Evolutionary conservation across 768 basidiomycete species (phyloP).

Genomic region (Trametes meyenii): DNA sequence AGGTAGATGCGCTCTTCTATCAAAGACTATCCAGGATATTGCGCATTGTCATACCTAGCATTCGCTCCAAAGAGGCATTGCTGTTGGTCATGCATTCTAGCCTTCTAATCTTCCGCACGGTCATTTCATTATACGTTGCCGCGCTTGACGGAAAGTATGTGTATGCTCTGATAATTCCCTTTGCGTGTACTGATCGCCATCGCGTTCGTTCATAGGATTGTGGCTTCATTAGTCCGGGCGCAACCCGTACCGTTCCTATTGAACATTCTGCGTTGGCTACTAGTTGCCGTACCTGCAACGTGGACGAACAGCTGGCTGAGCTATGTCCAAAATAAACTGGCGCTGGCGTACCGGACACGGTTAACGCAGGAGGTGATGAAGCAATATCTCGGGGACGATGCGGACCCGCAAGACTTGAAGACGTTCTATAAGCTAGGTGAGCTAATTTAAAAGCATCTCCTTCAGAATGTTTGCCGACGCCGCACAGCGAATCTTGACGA

Average conservation of each 20-base stretch:
- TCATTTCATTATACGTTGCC: constrained; percentile 93
- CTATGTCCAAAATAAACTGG: constrained; percentile 91
- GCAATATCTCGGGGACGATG: constrained; percentile 79
- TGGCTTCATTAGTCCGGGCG: constrained; percentile 91
- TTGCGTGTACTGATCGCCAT: neutral
- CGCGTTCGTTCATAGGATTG: constrained; percentile 62
- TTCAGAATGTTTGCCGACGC: neutral
- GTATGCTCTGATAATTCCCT: neutral
- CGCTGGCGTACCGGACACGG: constrained; percentile 85
- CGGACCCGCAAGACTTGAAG: constrained; percentile 69
- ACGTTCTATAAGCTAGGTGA: constrained; percentile 91
- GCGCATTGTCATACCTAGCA: constrained; percentile 84
- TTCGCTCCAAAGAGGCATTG: constrained; percentile 85
- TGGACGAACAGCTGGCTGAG: constrained; percentile 93
- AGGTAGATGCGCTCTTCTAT: constrained; percentile 95
- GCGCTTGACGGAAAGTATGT: constrained; percentile 84
- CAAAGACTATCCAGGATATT: constrained; percentile 75
- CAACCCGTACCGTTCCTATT: constrained; percentile 75
- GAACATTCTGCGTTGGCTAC: constrained; percentile 88
- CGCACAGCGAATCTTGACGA: constrained; percentile 87
- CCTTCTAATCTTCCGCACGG: constrained; percentile 86
- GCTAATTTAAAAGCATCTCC: constrained; percentile 23
- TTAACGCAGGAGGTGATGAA: constrained; percentile 82
- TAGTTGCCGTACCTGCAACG: constrained; percentile 91
- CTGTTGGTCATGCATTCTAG: constrained; percentile 88